Evolutionary conservation across 306 rosid species (phyloP), one percentile per base, ranked within the genome.

Genomic region (Lagenaria siceraria): DNA sequence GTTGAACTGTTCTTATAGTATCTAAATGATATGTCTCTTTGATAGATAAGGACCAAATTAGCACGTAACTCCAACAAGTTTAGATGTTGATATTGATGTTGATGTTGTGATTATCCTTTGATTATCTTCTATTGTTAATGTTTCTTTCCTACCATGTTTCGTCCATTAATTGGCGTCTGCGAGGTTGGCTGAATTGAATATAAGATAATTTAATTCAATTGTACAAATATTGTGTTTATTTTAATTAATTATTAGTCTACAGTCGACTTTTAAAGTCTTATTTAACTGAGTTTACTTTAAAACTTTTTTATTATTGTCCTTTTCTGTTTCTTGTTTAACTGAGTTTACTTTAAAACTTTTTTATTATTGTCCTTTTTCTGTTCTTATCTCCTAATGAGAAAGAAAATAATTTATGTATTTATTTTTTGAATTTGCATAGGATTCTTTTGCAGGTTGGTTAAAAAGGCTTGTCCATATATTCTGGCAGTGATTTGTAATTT

Each of bases 41-140:
- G 11, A 3, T 8, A 15, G 40, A 72, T 17, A 21, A 74, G 18
- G 7, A 53, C n/a, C n/a, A 18, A 29, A 73, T 72, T 48, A 49
- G 25, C 29, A 52, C 27, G 27, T 2, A 8, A 54, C 5, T 9
- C 3, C 27, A 0, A 19, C 25, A 54, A 54, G 5, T n/a, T 54
- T 54, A n/a, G 60, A 59, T 59, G 3, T 11, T 73, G 58, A 42
- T 48, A 25, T 70, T 49, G 54, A 53, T 53, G 75, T 46, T 74
- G 61, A 51, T 54, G 61, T 53, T 74, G 63, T 74, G 11, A 33
- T 74, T 74, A 74, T 74, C 77, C 77, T 12, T 69, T 6, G 7
- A 40, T 69, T 22, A 24, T 72, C 40, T 49, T 71, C 0, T 15
- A 14, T 43, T 8, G 35, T 42, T n/a, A 10, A 35, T 13, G 31